Base-by-base conservation (phyloP, 1,284 basidiomycete genomes). In the Sporisorium iseilematis-ciliati region DNA sequence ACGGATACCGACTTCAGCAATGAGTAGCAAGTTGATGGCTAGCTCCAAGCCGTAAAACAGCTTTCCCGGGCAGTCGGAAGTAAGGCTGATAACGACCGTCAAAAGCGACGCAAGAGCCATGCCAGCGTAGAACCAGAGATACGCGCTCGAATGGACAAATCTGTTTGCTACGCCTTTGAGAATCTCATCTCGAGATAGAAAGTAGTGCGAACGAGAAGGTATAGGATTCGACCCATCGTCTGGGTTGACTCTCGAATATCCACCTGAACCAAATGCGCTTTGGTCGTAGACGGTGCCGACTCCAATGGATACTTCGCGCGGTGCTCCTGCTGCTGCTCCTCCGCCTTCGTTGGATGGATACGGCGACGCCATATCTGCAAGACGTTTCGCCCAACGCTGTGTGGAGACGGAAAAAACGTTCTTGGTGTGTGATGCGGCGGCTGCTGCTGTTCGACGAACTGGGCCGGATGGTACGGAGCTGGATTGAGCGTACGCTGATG, bases 101-200 rank as follows among this genome's bases (percentile, higher is more conserved):
- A 83, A 50, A 12, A 84, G 65, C 5, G 81, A 83, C 4, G 80
- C 74, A 7, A 79, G 54, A 2, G 82, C 83, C 83, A 85, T 85
- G 3, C 70, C 67, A 4, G 73, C 82, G 61, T 85, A 85, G 55
- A 85, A 78, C 63, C 79, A 85, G 38, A 85, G 73, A 42, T 85
- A 85, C 6, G 80, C 78, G 23, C 71, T 70, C 6, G 81, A 82
- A 56, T 85, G 83, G 14, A 85, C 83, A 48, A 85, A 85, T 1
- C 83, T 66, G 45, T 85, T 85, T 5, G 83, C 83, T 16, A 83
- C 74, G 31, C 83, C 83, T 62, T 84, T 84, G 50, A 85, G 66
- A 52, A 84, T 73, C 51, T 85, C 83, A 38, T 77, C 65, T 3
- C 80, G 67, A 7, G 79, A 75, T 4, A 85, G 57, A n/a, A 65